Percentiles rank a stretch among this genome's conserved stretches.
phyloP scores from a whole-genome alignment of 768 basidiomycete genomes.

The Russula abietina region DNA sequence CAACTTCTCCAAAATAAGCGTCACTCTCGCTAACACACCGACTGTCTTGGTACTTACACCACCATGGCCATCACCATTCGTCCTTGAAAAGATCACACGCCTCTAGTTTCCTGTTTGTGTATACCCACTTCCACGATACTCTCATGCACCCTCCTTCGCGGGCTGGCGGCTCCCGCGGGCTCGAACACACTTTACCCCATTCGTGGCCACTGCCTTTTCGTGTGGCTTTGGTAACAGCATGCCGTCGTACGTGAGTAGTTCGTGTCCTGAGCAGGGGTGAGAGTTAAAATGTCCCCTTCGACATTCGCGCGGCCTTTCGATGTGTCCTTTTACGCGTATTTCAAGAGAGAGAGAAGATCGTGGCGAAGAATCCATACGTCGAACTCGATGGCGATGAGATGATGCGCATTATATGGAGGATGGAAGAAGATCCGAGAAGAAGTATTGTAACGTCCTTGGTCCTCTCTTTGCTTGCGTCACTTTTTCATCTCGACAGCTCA shows the following conservation, averaged over 20 bases:
- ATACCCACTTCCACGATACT: slow-evolving; percentile 16
- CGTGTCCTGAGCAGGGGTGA: background rate
- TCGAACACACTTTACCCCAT: background rate
- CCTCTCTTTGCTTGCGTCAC: background rate
- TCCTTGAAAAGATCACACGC: background rate
- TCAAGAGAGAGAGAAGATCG: slow-evolving; percentile 55
- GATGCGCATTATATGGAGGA: slow-evolving; percentile 99
- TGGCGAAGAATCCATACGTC: slow-evolving; percentile 82
- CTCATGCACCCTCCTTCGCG: slow-evolving; percentile 9
- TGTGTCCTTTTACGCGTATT: background rate
- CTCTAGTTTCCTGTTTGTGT: background rate
- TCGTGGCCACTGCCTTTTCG: too few species aligned
- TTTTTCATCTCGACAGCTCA: slow-evolving; percentile 53
- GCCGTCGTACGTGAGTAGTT: slow-evolving; percentile 21
- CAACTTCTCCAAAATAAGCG: background rate
- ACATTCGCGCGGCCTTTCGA: background rate
- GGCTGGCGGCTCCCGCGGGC: slow-evolving; percentile 14
- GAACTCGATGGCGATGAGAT: slow-evolving; percentile 98
- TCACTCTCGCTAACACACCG: background rate
- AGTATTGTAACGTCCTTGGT: slow-evolving; percentile 40
- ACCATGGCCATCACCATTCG: slow-evolving; percentile 1
- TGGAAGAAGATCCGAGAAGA: slow-evolving; percentile 95
- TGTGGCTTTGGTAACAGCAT: slow-evolving; percentile 16
- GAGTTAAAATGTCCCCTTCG: background rate
- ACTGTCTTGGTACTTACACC: background rate